Evolutionary conservation across 345 rosid species (phyloP), one percentile per base, ranked within the genome.

Genomic region (Syzygium aqueum): DNA sequence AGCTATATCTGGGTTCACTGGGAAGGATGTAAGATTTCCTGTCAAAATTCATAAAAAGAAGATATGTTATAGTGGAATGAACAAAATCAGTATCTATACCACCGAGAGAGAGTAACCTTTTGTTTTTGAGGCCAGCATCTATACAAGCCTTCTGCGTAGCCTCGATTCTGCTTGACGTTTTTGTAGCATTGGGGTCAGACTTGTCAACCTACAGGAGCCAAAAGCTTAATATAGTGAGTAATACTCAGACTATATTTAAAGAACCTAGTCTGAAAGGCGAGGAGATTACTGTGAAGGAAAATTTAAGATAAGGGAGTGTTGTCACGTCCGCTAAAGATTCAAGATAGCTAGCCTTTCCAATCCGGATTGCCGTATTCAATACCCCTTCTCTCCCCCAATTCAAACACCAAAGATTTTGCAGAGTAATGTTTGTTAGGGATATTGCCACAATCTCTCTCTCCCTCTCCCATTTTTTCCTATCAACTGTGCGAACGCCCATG

Each of bases 141-240:
- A 65, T 89, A 94, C 98, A 96, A 49, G 91, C 54, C 88, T 94
- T 93, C 91, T 93, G 94, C 54, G 94, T 87, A 11, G 93, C 94
- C 87, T 95, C 97, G 51, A 97, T 89, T 86, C 93, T 91, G 87
- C 89, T 92, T 84, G 92, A 85, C 40, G 97, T 94, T 88, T 91
- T 93, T 87, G 89, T 86, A 52, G 95, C 96, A 91, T 92, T 95
- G 9, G 98, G 99, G 85, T 96, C 98, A 46, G 87, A 91, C 89
- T 86, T 90, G 90, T 95, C 93, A 67, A 96, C 95, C 99, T 97
- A 73, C 49, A 73, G 22, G 80, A 73, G 49, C 27, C 27, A 73
- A 37, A 73, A 12, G 49, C 14, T 2, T 5, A 73, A 73, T 22
- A 37, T 33, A 33, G 80, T 73, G 49, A 73, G 80, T 14, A 37